Evolutionary conservation across 345 rosid genomes (phyloP).

Genomic region (Aquilaria malaccensis): DNA sequence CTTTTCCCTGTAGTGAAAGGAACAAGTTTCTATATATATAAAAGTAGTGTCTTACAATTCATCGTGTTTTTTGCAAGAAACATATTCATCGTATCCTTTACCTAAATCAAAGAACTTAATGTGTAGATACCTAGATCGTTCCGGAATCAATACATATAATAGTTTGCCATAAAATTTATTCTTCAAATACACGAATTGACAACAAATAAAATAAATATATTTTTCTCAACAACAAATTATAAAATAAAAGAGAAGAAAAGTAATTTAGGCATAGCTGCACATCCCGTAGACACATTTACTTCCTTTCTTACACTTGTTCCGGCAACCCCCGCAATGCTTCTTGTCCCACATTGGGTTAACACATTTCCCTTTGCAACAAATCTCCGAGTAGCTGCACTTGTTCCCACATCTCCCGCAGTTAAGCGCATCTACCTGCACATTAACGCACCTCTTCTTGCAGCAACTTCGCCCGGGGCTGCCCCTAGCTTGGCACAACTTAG

Average conservation of each 20-base stretch:
- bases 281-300: slow-evolving; percentile 27
- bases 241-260: neutral
- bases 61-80: no score
- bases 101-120: no score
- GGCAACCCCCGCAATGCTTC: slow-evolving; percentile 32
- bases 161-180: no score
- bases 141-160: no score
- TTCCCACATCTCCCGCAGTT: slow-evolving; percentile 37
- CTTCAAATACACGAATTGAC: neutral
- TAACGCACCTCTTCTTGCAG: slow-evolving; percentile 20
- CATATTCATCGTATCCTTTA: no score
- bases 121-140: no score
- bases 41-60: no score
- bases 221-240: neutral
- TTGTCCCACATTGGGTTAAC: slow-evolving; percentile 22
- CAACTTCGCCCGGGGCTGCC: slow-evolving; percentile 9
- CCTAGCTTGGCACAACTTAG: neutral
- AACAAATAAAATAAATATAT: neutral
- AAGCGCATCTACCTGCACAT: slow-evolving; percentile 13
- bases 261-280: slow-evolving; percentile 27
- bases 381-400: slow-evolving; percentile 33
- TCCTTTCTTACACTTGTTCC: slow-evolving; percentile 14
- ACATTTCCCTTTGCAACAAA: slow-evolving; percentile 34
- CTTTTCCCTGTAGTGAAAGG: no score
- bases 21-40: no score